phyloP scores from a whole-genome alignment of 768 basidiomycete species.

The Boletales sp. region DNA sequence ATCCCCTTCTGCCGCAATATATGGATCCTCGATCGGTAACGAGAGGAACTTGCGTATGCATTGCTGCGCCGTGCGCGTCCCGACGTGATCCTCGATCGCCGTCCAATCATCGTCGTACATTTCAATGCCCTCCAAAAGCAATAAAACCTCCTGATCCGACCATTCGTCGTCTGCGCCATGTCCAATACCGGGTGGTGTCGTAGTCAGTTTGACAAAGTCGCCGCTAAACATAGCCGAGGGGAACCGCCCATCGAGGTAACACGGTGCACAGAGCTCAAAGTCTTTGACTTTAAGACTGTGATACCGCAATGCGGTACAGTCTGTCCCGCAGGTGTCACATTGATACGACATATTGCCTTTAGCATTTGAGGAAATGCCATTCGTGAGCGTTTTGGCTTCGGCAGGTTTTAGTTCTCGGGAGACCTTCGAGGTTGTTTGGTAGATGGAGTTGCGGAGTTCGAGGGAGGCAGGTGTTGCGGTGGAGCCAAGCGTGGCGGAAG shows the following conservation, averaged over 20 bases:
- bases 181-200: slow-evolving; percentile 29
- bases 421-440: slow-evolving; percentile 84
- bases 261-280: slow-evolving; percentile 85
- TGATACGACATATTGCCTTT: slow-evolving; percentile 56
- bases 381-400: slow-evolving; percentile 66
- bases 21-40: slow-evolving; percentile 95
- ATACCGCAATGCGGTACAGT: slow-evolving; percentile 86
- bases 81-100: slow-evolving; percentile 88
- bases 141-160: slow-evolving; percentile 86
- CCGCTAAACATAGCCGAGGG: slow-evolving; percentile 95
- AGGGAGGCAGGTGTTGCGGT: slow-evolving; percentile 50
- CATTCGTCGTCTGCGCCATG: slow-evolving; percentile 62
- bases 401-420: slow-evolving; percentile 62
- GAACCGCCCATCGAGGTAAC: slow-evolving; percentile 96
- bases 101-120: slow-evolving; percentile 99
- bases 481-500: slow-evolving; percentile 11
- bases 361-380: slow-evolving; percentile 44
- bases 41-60: slow-evolving; percentile 95
- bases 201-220: slow-evolving; percentile 88
- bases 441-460: slow-evolving; percentile 84
- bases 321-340: slow-evolving; percentile 94
- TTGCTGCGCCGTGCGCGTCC: slow-evolving; percentile 86
- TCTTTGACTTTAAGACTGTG: slow-evolving; percentile 92
- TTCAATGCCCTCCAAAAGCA: slow-evolving; percentile 93
- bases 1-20: slow-evolving; percentile 72